Conservation (phyloP, 2,329 filamentous ascomycete genomes). For the Cordyceps javanica region DNA sequence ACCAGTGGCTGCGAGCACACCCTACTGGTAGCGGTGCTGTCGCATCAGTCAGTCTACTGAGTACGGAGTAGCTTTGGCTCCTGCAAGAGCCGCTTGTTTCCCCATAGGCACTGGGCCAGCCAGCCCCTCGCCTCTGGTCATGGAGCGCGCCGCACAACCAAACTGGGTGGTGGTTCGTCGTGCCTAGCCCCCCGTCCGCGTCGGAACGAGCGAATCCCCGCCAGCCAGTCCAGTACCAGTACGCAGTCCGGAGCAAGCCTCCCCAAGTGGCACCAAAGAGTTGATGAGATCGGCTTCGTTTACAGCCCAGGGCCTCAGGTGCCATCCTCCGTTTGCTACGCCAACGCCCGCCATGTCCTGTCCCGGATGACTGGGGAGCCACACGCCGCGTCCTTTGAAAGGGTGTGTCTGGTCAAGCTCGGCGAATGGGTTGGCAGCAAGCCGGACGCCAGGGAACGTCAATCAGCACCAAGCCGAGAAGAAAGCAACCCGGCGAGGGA, state of each 20-base stretch:
- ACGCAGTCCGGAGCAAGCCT: not conserved
- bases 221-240: not conserved
- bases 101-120: not conserved
- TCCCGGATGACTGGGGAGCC: not conserved
- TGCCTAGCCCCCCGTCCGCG: not conserved
- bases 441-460: not conserved
- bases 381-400: not conserved
- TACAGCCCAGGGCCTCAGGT: not conserved
- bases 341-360: not conserved
- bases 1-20: not conserved
- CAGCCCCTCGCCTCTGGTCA: not conserved
- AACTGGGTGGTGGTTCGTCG: not conserved
- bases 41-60: too few relatives aligned
- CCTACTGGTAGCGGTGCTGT: too few relatives aligned
- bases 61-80: not conserved
- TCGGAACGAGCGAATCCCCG: not conserved
- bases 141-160: not conserved
- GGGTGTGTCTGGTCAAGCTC: not conserved
- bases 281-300: slow-evolving; percentile 8
- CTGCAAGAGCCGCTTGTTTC: not conserved
- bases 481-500: not conserved
- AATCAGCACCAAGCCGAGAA: slow-evolving; percentile 6
- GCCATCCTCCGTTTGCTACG: not conserved
- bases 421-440: not conserved
- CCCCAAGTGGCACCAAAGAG: not conserved